A percentile compares a stretch with the other conserved stretches of the same genome.
These are phyloP conservation scores for Umbelopsis vinacea DNA, from an alignment of 192 early-diverging fungal genomes.

Conservation along the genomic window DNA sequence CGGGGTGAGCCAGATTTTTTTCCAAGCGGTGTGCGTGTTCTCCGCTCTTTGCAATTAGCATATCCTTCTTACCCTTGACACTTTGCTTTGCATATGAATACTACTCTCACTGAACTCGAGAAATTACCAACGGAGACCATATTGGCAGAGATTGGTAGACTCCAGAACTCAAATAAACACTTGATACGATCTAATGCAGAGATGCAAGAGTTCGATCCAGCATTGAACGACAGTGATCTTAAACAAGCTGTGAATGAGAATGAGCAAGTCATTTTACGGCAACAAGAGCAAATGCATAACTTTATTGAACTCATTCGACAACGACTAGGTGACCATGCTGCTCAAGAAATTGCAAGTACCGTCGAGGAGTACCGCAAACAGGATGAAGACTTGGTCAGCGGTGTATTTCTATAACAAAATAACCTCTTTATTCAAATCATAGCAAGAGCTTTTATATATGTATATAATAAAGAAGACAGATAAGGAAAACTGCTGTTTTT, in stretches of 20 bases:
- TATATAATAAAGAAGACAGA: slow-evolving; percentile 7
- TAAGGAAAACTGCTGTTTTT: background rate
- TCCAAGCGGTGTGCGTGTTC: no score
- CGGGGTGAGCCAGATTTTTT: no score
- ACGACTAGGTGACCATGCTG: slow-evolving; percentile 34
- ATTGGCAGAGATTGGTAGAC: slow-evolving; percentile 38
- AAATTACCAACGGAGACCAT: slow-evolving; percentile 36
- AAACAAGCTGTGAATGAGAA: slow-evolving; percentile 42
- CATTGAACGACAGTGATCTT: slow-evolving; percentile 39
- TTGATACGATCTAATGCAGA: slow-evolving; percentile 45
- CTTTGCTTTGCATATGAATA: background rate
- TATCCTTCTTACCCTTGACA: background rate
- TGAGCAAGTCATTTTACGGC: slow-evolving; percentile 35
- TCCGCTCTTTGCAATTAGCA: background rate
- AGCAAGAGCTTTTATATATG: background rate
- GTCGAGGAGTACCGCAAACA: slow-evolving; percentile 26
- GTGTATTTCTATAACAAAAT: background rate
- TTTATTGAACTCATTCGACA: slow-evolving; percentile 34
- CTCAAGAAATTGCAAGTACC: slow-evolving; percentile 34
- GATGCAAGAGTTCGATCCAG: slow-evolving; percentile 43
- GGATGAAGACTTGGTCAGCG: slow-evolving; percentile 13
- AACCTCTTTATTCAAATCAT: slow-evolving; percentile 13
- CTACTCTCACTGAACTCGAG: slow-evolving; percentile 21
- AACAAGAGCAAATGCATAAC: slow-evolving; percentile 35
- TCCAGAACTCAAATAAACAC: slow-evolving; percentile 48